phyloP scores from a whole-genome alignment of 305 asterid genomes.

The Solanum hybrid region DNA sequence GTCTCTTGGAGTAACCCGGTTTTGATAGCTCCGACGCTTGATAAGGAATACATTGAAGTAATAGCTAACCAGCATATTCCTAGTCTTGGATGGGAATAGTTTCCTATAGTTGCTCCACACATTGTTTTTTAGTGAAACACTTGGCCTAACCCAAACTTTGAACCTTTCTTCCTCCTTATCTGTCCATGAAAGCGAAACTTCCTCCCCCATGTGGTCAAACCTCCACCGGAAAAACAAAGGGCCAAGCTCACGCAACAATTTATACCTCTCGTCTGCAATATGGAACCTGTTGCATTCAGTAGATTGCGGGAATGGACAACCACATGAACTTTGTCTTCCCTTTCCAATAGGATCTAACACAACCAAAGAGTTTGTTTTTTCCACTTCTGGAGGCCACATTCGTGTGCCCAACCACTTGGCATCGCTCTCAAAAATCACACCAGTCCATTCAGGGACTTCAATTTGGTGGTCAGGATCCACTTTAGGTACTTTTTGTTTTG shows the following conservation, averaged over 20 bases:
- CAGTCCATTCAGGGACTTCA: conserved; percentile 64
- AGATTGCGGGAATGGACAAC: conserved; percentile 38
- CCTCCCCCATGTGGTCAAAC: conserved; percentile 85
- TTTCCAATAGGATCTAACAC: conserved; percentile 27
- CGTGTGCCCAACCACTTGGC: conserved; percentile 77
- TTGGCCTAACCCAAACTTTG: conserved; percentile 34
- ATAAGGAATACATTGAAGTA: conserved; percentile 63
- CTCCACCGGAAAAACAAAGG: conserved; percentile 43
- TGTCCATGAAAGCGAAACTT: conserved; percentile 83
- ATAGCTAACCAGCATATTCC: conserved; percentile 60
- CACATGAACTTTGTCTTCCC: conserved; percentile 39
- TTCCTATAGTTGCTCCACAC: conserved; percentile 37
- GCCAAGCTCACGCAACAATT: conserved; percentile 49
- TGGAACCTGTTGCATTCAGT: conserved; percentile 70
- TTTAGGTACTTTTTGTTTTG: conserved; percentile 19
- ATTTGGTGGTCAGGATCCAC: conserved; percentile 51
- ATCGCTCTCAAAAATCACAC: conserved; percentile 38
- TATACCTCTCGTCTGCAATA: conserved; percentile 56
- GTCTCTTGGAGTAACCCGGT: conserved; percentile 59
- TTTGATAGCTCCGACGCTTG: conserved; percentile 67
- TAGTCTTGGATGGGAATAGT: conserved; percentile 42
- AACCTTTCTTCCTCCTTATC: conserved; percentile 49
- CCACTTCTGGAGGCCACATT: conserved; percentile 49
- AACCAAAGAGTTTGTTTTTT: conserved; percentile 3
- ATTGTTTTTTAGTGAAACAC: conserved; percentile 19